Base-by-base conservation (phyloP, 176 grass and related monocot species). In the Calamus simplicifolius region DNA sequence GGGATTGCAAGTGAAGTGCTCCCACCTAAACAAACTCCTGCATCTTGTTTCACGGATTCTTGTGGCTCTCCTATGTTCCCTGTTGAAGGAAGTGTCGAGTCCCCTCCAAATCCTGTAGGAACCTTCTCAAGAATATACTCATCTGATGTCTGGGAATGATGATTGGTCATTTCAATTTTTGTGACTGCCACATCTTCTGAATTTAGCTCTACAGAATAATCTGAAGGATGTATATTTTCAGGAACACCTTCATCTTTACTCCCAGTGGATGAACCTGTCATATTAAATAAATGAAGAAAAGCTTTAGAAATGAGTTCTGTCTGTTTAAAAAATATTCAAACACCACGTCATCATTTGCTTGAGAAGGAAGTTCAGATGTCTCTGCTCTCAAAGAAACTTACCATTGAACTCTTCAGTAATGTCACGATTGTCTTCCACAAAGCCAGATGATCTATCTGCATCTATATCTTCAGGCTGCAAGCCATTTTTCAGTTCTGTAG, bases 201-300 rank as follows among this genome's bases (percentile, higher is more conserved):
- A 73, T 76, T 72, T 76, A 73, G 52, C 26, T 74, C 66, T 79
- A 51, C 66, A 72, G 51, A 1, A 79, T 58, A 64, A 62, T 43
- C 35, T 43, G 35, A 43, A 43, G 35, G 35, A 43, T 3, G 8
- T 10, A 12, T 13, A 49, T 23, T 62, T 61, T 55, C 62, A 68
- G 31, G 51, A 51, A 57, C 54, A 63, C 27, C 6, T 70, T 66
- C 35, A 43, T 43, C 35, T 56, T 52, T 27, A 70, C 49, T 75
- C 55, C 49, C 54, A 59, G 51, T 29, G 31, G 18, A 81, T 75
- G 57, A 69, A 61, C 10, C 64, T 68, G 52, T 27, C 50, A 48
- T 13, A 48, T 19, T 29, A 69, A 68, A 51, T 3, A 49, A 64
- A 54, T 48, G 35, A 7, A 55, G 6, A 62, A 58, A 0, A 0